A percentile compares a stretch with the other conserved stretches of the same genome.
Evolutionary conservation across 345 rosid genomes (phyloP).

Genomic region (Eucalyptus tenuipes): DNA sequence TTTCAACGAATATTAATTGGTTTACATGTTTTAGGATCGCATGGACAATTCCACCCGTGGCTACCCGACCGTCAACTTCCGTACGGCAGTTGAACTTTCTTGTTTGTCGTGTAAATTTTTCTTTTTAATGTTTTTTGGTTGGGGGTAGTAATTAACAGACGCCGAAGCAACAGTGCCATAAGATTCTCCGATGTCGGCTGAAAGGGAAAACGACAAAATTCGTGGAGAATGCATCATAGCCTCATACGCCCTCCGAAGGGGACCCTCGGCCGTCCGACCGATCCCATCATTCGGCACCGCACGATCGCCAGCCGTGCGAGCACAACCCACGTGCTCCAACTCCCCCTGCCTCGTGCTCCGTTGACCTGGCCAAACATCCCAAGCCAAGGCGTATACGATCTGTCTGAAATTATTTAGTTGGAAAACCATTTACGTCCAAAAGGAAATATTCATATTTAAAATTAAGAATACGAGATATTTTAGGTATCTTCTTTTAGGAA

Average conservation of each 20-base stretch:
- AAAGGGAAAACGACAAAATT: neutral
- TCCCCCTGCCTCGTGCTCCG: neutral
- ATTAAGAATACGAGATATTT: fast-evolving
- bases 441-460: too few species aligned
- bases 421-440: too few species aligned
- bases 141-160: neutral
- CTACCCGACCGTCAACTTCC: neutral
- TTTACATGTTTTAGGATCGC: neutral
- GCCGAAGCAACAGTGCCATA: neutral
- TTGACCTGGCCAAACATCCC: neutral
- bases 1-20: fast-evolving
- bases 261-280: neutral
- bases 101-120: neutral
- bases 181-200: neutral
- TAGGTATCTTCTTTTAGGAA: fast-evolving
- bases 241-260: neutral
- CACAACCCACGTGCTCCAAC: neutral
- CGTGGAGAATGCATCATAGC: neutral
- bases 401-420: too few species aligned
- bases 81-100: neutral
- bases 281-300: neutral
- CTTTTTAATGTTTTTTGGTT: neutral
- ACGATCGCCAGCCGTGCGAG: neutral
- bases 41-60: neutral
- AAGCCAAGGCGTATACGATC: too few species aligned